A percentile compares a stretch with the other conserved stretches of the same genome.
These are phyloP conservation scores for Fomitopsis schrenkii DNA, from an alignment of 1,284 basidiomycete genomes.

Conservation along the genomic window DNA sequence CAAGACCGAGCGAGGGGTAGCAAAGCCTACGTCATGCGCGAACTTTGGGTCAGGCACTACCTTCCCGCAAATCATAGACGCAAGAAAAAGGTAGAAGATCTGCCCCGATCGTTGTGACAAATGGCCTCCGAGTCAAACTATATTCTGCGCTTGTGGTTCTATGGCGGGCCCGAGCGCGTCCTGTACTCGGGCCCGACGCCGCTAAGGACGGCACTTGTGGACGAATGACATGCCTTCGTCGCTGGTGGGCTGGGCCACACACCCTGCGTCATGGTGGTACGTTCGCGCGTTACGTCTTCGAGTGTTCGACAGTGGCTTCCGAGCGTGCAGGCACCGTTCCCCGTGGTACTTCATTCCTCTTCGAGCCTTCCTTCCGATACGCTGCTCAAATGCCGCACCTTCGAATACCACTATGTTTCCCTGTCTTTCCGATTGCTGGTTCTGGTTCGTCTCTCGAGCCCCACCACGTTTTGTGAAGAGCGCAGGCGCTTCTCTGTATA, in stretches of 20 bases:
- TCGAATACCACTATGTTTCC: neutral
- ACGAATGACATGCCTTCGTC: neutral
- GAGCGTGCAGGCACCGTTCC: neutral
- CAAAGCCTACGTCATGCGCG: neutral
- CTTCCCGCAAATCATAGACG: neutral
- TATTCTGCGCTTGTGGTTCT: neutral
- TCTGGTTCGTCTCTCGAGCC: neutral
- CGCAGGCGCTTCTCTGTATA: neutral
- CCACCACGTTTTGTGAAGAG: neutral
- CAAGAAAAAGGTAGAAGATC: neutral
- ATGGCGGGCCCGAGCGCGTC: neutral
- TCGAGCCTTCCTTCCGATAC: neutral
- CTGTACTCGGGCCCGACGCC: neutral
- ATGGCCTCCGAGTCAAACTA: neutral
- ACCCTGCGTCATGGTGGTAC: neutral
- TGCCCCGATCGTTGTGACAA: neutral
- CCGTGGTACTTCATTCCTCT: neutral
- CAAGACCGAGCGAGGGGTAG: neutral
- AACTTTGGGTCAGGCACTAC: neutral
- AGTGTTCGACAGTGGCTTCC: neutral
- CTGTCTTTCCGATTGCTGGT: neutral
- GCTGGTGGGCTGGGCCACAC: neutral
- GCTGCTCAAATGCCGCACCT: neutral
- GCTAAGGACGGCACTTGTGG: neutral
- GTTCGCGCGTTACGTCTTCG: neutral